Evolutionary conservation across 345 rosid genomes (phyloP).

Genomic region (Gossypium longicalyx): DNA sequence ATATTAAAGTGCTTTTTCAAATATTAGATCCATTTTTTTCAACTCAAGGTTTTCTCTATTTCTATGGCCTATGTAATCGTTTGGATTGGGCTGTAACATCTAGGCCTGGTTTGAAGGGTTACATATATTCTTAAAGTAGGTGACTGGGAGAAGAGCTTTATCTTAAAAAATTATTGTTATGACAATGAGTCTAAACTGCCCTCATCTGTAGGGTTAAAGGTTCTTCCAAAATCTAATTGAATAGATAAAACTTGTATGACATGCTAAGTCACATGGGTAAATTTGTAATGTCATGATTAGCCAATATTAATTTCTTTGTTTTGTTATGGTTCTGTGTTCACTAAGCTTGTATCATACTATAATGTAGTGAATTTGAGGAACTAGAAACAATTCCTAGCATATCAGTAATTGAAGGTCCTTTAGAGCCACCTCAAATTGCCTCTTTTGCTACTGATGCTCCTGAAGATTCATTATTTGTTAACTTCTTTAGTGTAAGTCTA

Average conservation of each 20-base stretch:
- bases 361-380: conserved; percentile 59
- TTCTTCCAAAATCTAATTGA: not conserved
- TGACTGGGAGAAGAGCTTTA: not conserved
- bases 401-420: conserved; percentile 51
- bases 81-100: too few species aligned
- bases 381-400: conserved; percentile 60
- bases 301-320: not conserved
- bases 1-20: too few species aligned
- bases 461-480: conserved; percentile 52
- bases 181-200: not conserved
- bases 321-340: not conserved
- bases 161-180: not conserved
- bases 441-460: conserved; percentile 35
- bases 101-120: too few species aligned
- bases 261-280: not conserved
- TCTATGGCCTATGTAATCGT: too few species aligned
- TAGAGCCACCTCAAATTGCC: conserved; percentile 49
- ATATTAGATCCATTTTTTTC: too few species aligned
- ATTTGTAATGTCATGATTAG: not conserved
- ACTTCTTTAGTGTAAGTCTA: conserved; percentile 52
- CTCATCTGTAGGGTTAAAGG: not conserved
- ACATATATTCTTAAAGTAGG: not conserved
- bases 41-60: too few species aligned
- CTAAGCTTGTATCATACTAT: not conserved
- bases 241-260: not conserved